Conservation (phyloP, 257 asterid species). For the Handroanthus guayacan region DNA sequence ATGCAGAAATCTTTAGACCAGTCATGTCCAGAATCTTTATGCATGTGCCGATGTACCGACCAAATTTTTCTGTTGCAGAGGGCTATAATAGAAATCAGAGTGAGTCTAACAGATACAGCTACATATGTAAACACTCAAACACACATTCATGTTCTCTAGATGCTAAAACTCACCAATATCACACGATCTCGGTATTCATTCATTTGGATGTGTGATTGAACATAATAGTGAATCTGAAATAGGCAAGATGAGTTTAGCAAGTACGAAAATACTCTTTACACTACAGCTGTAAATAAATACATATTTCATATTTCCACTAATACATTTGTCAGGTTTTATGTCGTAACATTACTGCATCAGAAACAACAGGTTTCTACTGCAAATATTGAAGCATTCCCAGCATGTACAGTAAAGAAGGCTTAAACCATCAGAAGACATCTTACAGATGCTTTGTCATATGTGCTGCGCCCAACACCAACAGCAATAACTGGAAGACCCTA, state of each 20-base stretch:
- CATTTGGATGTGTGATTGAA: conserved; percentile 97
- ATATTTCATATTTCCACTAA: background rate
- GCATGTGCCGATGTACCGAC: conserved; percentile 79
- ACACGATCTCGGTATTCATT: conserved; percentile 95
- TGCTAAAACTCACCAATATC: conserved; percentile 65
- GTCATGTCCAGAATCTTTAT: conserved; percentile 96
- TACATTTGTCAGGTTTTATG: conserved; percentile 8
- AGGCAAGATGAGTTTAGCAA: conserved; percentile 24
- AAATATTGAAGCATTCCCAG: conserved; percentile 1
- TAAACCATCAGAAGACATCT: conserved; percentile 43
- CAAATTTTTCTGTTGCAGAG: conserved; percentile 64
- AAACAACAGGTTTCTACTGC: conserved; percentile 13
- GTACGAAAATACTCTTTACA: conserved; percentile 23
- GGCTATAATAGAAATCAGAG: conserved; percentile 55
- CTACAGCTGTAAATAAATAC: conserved; percentile 40
- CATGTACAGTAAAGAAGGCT: conserved; percentile 18
- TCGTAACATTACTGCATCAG: conserved; percentile 15
- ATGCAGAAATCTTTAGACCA: conserved; percentile 86
- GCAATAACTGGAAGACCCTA: conserved; percentile 88
- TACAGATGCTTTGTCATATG: conserved; percentile 93
- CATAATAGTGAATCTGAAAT: conserved; percentile 76
- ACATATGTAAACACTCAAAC: background rate
- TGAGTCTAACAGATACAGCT: conserved; percentile 35
- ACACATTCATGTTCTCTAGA: conserved; percentile 10
- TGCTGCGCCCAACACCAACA: conserved; percentile 88